Percentiles rank a stretch among this genome's conserved stretches.
phyloP scores from a whole-genome alignment of 805 yeast species.

The Naumovozyma dairenensis region DNA sequence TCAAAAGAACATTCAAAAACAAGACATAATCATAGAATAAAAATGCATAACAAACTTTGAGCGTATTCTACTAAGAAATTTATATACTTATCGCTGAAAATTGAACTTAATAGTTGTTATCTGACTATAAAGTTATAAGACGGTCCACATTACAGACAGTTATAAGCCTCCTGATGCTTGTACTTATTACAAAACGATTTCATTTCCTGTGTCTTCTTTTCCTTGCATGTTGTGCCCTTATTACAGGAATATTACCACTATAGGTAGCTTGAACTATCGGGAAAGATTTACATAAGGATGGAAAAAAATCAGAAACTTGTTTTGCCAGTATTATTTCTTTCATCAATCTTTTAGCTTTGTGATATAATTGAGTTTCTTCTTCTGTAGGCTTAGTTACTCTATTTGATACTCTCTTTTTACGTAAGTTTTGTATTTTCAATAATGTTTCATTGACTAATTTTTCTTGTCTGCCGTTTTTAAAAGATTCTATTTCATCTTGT shows the following conservation, averaged over 20 bases:
- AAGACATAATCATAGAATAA: no score
- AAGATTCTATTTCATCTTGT: conserved; percentile 43
- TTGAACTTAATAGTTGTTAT: no score
- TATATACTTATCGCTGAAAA: no score
- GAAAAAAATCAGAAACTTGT: conserved; percentile 27
- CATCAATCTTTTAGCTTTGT: conserved; percentile 37
- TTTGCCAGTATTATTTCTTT: conserved; percentile 34
- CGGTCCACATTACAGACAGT: no score
- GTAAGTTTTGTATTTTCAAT: conserved; percentile 39
- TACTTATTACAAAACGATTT: no score
- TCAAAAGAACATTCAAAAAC: no score
- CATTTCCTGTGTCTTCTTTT: conserved; percentile 23
- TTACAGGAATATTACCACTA: conserved; percentile 69
- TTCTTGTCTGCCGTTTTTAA: conserved; percentile 33
- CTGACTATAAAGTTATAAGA: no score
- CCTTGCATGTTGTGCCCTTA: conserved; percentile 22
- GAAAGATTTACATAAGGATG: conserved; percentile 31
- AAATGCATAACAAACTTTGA: no score
- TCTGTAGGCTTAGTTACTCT: conserved; percentile 31
- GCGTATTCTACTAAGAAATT: no score
- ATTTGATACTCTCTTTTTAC: conserved; percentile 34
- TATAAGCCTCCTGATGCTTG: no score
- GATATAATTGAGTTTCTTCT: conserved; percentile 36
- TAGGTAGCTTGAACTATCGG: conserved; percentile 71
- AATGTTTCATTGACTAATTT: conserved; percentile 37